Percentiles rank a stretch among this genome's conserved stretches.
phyloP scores from a whole-genome alignment of 2,329 filamentous ascomycete genomes.

The Monilinia fructicola region DNA sequence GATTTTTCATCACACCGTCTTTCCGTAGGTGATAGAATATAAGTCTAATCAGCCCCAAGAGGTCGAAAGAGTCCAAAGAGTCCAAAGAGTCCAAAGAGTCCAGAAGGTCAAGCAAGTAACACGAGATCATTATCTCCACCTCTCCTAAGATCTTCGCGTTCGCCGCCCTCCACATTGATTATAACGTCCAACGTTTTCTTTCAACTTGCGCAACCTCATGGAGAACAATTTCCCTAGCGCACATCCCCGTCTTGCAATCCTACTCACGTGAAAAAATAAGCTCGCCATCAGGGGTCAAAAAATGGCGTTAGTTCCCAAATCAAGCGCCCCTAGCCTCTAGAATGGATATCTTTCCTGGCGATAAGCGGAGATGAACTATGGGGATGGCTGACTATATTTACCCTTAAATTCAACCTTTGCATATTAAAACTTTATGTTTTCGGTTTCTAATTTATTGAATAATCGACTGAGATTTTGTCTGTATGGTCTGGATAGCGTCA shows the following conservation, averaged over 20 bases:
- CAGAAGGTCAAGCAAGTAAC: conserved; percentile 3
- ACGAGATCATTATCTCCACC: conserved; percentile 3
- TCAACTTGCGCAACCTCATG: conserved; percentile 11
- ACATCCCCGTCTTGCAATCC: neutral
- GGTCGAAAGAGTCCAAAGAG: too few relatives aligned
- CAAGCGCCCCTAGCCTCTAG: conserved; percentile 10
- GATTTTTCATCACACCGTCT: conserved; percentile 21
- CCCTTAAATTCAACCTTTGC: neutral
- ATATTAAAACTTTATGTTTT: neutral
- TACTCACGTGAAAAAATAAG: neutral
- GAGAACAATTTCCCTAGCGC: conserved; percentile 4
- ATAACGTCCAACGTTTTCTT: neutral
- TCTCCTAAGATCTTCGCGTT: neutral
- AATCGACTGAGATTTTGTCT: neutral
- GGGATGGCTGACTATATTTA: neutral
- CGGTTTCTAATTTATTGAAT: conserved; percentile 12
- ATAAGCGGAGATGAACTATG: conserved; percentile 21
- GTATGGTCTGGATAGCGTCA: neutral
- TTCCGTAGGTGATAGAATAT: neutral
- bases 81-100: too few relatives aligned
- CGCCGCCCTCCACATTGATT: conserved; percentile 8
- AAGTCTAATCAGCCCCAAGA: neutral
- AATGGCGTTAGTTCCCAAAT: neutral
- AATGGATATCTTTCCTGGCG: conserved; percentile 3
- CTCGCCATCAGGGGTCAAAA: neutral